phyloP scores from a whole-genome alignment of 495 filamentous ascomycete genomes.

The Hyaloscypha finlandica region DNA sequence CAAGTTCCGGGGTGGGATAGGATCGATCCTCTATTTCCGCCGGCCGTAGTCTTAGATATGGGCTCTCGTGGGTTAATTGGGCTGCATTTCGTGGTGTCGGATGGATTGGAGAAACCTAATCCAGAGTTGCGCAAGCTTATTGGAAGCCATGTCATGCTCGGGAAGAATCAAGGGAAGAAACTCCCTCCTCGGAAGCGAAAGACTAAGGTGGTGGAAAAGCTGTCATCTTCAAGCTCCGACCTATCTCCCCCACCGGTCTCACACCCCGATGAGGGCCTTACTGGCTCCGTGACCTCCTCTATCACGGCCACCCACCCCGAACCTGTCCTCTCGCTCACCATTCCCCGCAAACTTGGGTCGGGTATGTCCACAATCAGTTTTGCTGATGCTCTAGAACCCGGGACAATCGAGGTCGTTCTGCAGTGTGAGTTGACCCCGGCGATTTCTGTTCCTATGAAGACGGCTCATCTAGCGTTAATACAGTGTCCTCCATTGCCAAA shows the following conservation, averaged over 20 bases:
- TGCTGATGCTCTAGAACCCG: slow-evolving; percentile 7
- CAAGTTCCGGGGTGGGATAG: not conserved
- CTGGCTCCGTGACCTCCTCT: not conserved
- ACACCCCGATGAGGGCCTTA: not conserved
- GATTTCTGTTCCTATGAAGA: not conserved
- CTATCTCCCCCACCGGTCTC: not conserved
- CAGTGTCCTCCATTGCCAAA: slow-evolving; percentile 11
- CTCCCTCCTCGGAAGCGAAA: not conserved
- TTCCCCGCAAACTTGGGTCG: slow-evolving; percentile 11
- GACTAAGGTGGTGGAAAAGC: not conserved
- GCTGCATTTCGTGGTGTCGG: slow-evolving; percentile 1
- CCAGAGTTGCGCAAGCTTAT: slow-evolving; percentile 20
- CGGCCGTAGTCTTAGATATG: not conserved
- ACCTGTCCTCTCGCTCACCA: not conserved
- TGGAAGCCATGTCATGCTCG: slow-evolving; percentile 48
- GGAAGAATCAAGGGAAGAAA: slow-evolving; percentile 42
- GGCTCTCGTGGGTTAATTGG: not conserved
- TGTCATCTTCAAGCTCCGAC: not conserved
- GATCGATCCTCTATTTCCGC: not conserved
- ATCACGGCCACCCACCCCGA: no score
- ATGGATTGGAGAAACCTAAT: not conserved
- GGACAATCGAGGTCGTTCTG: not conserved
- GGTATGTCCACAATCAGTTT: slow-evolving; percentile 9
- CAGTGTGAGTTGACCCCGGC: slow-evolving; percentile 1
- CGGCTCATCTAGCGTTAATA: not conserved